Evolutionary conservation across 257 asterid species (phyloP), one percentile per base, ranked within the genome.

Genomic region (Lycium ferocissimum): DNA sequence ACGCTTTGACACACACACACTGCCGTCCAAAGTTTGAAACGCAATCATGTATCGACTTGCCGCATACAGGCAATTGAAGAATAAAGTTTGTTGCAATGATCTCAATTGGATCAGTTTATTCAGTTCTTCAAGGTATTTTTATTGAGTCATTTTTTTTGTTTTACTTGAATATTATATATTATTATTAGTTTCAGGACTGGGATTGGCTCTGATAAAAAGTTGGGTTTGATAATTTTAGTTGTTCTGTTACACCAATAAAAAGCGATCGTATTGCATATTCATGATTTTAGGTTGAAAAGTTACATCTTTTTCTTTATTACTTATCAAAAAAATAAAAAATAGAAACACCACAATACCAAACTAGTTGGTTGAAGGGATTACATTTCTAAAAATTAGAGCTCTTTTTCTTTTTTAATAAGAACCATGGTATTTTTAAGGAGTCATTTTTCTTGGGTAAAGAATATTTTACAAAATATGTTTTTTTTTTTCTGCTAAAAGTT

Each of bases 31-130:
- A 38, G 12, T 69, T 69, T 37, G 3, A 18, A 7, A 3, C 7
- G 6, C 20, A 86, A 87, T 80, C 84, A 94, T 94, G 95, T 73
- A 62, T 83, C 86, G 86, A 43, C 62, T 90, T 54, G 56, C 86
- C 81, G 88, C 88, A 76, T 86, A 87, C 78, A 86, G 86, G 66
- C 91, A 87, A 53, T 83, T 94, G 86, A 88, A 80, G 69, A 89
- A 65, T 66, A 90, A 49, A 89, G 80, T 86, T 83, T 37, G 85
- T 33, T 90, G 67, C 53, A 40, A 40, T 40, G 45, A 56, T 81
- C 33, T 84, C 22, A 66, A 67, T 62, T 91, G 86, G 84, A 47
- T 88, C 71, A 83, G 11, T 61, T 67, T 86, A 33, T 80, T 72
- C 58, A 82, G 7, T 78, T 67, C 82, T 54, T 79, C 89, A 0